Base-by-base conservation (phyloP, 371 early-diverging fungal species). In the Mycotypha africana region DNA sequence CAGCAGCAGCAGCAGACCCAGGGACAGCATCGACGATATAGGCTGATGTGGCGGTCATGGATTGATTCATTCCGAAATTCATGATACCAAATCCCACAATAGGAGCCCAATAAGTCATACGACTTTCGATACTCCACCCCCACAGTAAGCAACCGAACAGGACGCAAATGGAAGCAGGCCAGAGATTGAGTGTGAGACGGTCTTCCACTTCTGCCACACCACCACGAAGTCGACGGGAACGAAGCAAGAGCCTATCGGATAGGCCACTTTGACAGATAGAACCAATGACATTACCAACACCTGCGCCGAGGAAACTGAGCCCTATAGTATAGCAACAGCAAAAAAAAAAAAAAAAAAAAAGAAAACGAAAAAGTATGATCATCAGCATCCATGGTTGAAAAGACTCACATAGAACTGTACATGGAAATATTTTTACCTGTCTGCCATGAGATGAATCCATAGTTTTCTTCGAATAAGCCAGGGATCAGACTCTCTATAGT, bases 61-160 rank as follows among this genome's bases (percentile, higher is more conserved):
- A 45, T 21, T 69, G 75, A 19, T 58, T 58, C 67, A 69, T 71
- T 8, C 67, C 75, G 54, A 75, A 75, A 35, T 61, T 65, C 34
- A 63, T 58, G 24, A 69, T 61, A 16, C 62, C 66, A 34, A 70
- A 70, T 6, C 64, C 73, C 7, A 64, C 26, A 35, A 76, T 70
- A 7, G 67, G 58, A 0, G 47, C 62, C 36, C 67, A 70, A 11
- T 65, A 53, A 25, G 45, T 56, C 23, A 64, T 30, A 2, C 50
- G 41, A 30, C 56, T 42, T 19, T 58, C 47, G 4, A 68, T 56
- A 8, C 63, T 51, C 67, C 67, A 73, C 5, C 76, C 76, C 47
- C 65, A 76, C n/a, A 76, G 37, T 3, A 76, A 53, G 1, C 65
- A 36, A 4, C 74, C 70, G 5, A 70, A 44, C 2, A 69, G 67